Percentiles rank a stretch among this genome's conserved stretches.
Evolutionary conservation across 2,329 filamentous ascomycete species (phyloP).

Genomic region (Beauveria scarabaeidicola): DNA sequence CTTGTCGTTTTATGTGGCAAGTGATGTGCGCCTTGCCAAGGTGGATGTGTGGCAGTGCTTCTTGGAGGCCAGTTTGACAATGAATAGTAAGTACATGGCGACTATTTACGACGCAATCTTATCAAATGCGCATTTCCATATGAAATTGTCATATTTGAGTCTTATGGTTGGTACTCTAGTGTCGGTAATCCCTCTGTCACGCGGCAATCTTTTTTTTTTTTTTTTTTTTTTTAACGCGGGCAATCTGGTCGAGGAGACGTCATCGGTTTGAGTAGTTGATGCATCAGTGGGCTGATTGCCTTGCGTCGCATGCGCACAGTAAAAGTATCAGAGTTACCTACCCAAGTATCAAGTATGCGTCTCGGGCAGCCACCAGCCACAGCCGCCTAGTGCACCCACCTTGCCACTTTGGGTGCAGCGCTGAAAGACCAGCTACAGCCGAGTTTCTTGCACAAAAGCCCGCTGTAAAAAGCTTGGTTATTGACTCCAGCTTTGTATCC

Average conservation of each 20-base stretch:
- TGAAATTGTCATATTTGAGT: too few species aligned
- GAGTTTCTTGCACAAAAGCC: not conserved
- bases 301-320: too few species aligned
- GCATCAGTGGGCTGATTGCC: not conserved
- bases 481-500: too few species aligned
- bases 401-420: too few species aligned
- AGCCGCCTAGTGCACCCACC: too few species aligned
- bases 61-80: not conserved
- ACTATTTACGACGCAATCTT: not conserved
- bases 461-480: not conserved
- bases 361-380: too few species aligned
- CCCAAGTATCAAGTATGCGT: too few species aligned
- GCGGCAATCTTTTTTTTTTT: not conserved
- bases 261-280: not conserved
- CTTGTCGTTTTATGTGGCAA: not conserved
- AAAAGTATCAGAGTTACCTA: too few species aligned
- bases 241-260: not conserved
- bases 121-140: too few species aligned
- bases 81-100: not conserved
- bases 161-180: too few species aligned
- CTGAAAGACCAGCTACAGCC: too few species aligned
- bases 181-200: too few species aligned
- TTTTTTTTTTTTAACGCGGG: not conserved
- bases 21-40: not conserved
- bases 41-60: not conserved